A percentile compares a stretch with the other conserved stretches of the same genome.
Conservation (phyloP, 805 yeast species). For the Candida sanyiensis region DNA sequence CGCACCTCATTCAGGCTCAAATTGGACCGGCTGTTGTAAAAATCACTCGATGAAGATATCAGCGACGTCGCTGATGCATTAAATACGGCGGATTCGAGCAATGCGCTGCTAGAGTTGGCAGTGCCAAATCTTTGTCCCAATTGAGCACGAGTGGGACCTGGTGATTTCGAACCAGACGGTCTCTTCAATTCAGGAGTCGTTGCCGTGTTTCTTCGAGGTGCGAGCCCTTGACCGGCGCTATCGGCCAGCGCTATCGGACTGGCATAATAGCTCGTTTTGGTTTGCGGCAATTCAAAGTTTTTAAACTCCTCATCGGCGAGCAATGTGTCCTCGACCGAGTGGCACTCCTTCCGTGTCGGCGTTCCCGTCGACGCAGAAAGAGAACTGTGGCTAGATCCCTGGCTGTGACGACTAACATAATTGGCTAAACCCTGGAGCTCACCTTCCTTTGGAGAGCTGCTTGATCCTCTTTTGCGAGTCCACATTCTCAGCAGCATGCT, state of each 20-base stretch:
- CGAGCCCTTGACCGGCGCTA: neutral
- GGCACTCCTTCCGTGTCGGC: slow-evolving; percentile 18
- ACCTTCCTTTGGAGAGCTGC: neutral
- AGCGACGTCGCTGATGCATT: neutral
- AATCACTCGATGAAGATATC: too few species aligned
- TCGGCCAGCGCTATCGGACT: neutral
- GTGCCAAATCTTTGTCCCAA: too few species aligned
- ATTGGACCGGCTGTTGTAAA: too few species aligned
- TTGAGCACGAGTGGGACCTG: too few species aligned
- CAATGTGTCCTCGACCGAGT: slow-evolving; percentile 23
- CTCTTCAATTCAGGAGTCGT: neutral
- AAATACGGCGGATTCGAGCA: too few species aligned
- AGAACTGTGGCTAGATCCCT: too few species aligned
- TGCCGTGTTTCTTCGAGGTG: neutral
- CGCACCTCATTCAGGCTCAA: too few species aligned
- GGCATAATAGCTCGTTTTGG: slow-evolving; percentile 8
- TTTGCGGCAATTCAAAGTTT: slow-evolving; percentile 14
- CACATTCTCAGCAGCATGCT: neutral
- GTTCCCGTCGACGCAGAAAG: slow-evolving; percentile 1
- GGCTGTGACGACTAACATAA: too few species aligned
- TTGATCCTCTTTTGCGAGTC: neutral
- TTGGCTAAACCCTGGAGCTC: slow-evolving; percentile 2
- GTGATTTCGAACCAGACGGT: too few species aligned
- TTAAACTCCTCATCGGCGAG: slow-evolving; percentile 21
- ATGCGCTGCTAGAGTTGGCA: too few species aligned